Base-by-base conservation (phyloP, 2,329 filamentous ascomycete genomes). In the Ceratocystis alfenasii region DNA sequence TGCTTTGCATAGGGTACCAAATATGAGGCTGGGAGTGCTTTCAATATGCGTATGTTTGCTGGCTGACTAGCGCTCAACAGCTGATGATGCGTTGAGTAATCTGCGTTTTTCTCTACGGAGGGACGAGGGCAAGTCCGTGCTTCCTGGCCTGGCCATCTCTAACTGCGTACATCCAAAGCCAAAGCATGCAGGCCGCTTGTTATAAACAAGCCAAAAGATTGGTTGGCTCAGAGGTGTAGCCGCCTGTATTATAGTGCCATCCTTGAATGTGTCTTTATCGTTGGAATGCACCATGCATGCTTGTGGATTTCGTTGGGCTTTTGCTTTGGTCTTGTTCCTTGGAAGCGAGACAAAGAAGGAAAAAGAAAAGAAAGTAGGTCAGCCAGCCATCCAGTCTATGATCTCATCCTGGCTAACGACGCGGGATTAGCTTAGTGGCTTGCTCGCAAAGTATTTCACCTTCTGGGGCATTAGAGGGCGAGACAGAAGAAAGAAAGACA, bases 251-350 rank as follows among this genome's bases (percentile, higher is more conserved):
- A 33, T 25, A 53, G 55, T 20, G 20, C 25, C 25, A 25, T 46
- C 2, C 55, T 30, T 59, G 17, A 30, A 8, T 33, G 30, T 30
- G 10, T 36, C n/a, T 59, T n/a, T 36, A 46, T 28, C 22, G 22
- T 4, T 62, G 41, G 60, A 62, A 62, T 62, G 60, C 46, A 62
- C 60, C 60, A 46, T 62, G 60, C 60, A 62, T 62, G 41, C 41
- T 44, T n/a, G 41, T 33, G 41, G 45, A n/a, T n/a, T 59, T 59
- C 12, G 55, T 59, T 59, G 55, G 55, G 55, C 55, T 59, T 59
- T 36, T 33, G 8, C 33, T 46, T 20, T 41, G 3, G 36, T 0
- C 36, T 41, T 41, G 36, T 41, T 41, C 36, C 36, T 41, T 5
- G 36, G 36, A 41, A 41, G 36, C 36, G 36, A 41, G 36, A 41